These are phyloP conservation scores for Terfezia claveryi DNA, from an alignment of 495 filamentous ascomycete species.

Conservation along the genomic window DNA sequence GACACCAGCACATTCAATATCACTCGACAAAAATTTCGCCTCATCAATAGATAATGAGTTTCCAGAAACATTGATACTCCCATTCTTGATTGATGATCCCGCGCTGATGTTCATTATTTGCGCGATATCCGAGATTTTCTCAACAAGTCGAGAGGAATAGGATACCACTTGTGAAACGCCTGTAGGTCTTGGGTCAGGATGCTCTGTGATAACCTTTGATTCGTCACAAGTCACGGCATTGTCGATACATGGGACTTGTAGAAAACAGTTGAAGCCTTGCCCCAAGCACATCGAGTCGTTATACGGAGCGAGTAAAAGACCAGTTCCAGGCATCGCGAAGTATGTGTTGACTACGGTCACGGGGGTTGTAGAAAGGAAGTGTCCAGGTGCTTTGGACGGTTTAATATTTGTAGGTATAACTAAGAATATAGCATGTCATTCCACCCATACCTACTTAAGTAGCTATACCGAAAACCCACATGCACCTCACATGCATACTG, in stretches of 20 bases:
- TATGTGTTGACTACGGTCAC: no score
- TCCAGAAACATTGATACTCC: conserved; percentile 6
- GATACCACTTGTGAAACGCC: conserved; percentile 1
- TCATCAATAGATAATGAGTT: conserved; percentile 2
- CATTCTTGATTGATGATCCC: conserved; percentile 7
- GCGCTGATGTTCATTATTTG: conserved; percentile 6
- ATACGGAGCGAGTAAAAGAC: background rate
- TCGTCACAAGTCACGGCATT: conserved; percentile 17
- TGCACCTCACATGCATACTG: no score
- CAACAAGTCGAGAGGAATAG: conserved; percentile 6
- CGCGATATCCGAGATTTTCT: conserved; percentile 7
- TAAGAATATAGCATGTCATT: no score
- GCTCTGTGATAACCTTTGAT: background rate
- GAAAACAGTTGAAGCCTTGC: conserved; percentile 18
- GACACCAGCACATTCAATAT: conserved; percentile 10
- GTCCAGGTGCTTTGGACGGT: no score
- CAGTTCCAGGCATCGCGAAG: background rate
- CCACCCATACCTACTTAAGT: no score
- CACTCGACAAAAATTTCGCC: conserved; percentile 10
- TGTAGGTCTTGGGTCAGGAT: conserved; percentile 2
- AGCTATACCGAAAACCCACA: no score
- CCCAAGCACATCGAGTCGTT: background rate
- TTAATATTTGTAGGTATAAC: no score
- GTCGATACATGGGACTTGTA: conserved; percentile 17
- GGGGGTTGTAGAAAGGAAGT: no score